phyloP scores from a whole-genome alignment of 108 stramenopile genomes.

The Pseudonitzschia delicatissima region DNA sequence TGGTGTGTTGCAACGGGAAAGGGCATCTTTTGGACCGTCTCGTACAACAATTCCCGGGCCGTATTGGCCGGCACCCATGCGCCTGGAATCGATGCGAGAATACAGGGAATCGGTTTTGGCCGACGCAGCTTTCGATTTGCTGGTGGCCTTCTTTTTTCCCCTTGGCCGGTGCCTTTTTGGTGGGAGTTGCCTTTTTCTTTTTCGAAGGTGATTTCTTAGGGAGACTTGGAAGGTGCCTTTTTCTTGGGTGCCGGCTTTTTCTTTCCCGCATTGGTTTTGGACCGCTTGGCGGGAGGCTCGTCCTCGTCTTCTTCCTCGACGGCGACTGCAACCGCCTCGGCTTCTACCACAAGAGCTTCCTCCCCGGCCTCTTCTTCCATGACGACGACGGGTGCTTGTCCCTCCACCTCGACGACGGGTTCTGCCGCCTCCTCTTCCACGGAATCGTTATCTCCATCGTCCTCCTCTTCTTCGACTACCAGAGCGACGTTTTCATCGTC shows the following conservation, averaged over 20 bases:
- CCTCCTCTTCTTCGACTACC: conserved; percentile 27
- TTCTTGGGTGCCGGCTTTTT: conserved; percentile 19
- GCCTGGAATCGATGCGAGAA: conserved; percentile 37
- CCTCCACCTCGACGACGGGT: conserved; percentile 22
- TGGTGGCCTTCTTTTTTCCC: conserved; percentile 16
- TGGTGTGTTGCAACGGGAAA: conserved; percentile 23
- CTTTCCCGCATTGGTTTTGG: conserved; percentile 4
- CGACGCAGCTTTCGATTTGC: background rate
- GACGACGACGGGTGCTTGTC: conserved; percentile 34
- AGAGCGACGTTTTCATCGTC: conserved; percentile 43
- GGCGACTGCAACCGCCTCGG: conserved; percentile 5
- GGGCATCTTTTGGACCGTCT: conserved; percentile 57
- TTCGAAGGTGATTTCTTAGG: conserved; percentile 25
- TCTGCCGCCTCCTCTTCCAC: conserved; percentile 12
- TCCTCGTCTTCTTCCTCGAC: conserved; percentile 28
- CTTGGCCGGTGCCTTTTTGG: conserved; percentile 33
- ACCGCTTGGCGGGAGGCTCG: background rate
- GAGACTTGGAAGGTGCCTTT: background rate
- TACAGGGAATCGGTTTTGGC: conserved; percentile 10
- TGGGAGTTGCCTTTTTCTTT: conserved; percentile 7
- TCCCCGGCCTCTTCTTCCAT: conserved; percentile 28
- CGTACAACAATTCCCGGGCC: conserved; percentile 47
- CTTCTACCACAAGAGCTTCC: conserved; percentile 13
- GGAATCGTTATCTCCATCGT: conserved; percentile 14
- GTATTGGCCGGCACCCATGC: conserved; percentile 52